Evolutionary conservation across 805 yeast species (phyloP), one percentile per base, ranked within the genome.

Genomic region (Monosporozyma unispora): DNA sequence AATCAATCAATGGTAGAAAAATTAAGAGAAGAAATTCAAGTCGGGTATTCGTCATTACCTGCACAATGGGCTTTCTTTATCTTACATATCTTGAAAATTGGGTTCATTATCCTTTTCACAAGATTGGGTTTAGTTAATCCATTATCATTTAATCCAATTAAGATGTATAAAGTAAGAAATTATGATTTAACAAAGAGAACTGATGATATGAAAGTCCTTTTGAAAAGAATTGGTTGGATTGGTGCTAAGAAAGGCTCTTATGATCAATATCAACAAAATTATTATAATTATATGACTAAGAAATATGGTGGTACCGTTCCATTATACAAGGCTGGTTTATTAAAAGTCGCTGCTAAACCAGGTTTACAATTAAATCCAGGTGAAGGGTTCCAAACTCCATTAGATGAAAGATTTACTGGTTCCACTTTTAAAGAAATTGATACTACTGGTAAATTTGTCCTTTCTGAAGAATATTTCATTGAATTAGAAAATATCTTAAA

Each of bases 171-270:
- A 54, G 62, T 62, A 56, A 71, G 63, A 49, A 72, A 61, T 12
- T 28, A 43, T 19, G 67, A 66, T 47, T 29, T 59, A 19, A 46
- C 57, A 25, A 53, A 54, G 4, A 55, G 63, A 19, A 63, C 61
- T 55, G 71, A 54, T 46, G 53, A 48, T 50, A 58, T 61, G 56
- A 72, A 60, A 54, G 63, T 65, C 22, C 72, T 77, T 51, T 75
- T 90, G 57, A 56, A 80, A 31, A 67, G 68, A 3, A 70, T 90
- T 56, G 98, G 98, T 45, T 93, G 98, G 98, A 88, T 96, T n/a
- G 96, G 96, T 48, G 77, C 93, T 22, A 84, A 82, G 66, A 81
- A 82, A 57, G 84, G 84, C 12, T 75, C 82, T 19, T 70, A 79
- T 25, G 84, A 79, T 38, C 88, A 80, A 54, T 91, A 83, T 75